A percentile compares a stretch with the other conserved stretches of the same genome.
Evolutionary conservation across 2,329 filamentous ascomycete genomes (phyloP).

Genomic region (Dactylella cylindrospora): DNA sequence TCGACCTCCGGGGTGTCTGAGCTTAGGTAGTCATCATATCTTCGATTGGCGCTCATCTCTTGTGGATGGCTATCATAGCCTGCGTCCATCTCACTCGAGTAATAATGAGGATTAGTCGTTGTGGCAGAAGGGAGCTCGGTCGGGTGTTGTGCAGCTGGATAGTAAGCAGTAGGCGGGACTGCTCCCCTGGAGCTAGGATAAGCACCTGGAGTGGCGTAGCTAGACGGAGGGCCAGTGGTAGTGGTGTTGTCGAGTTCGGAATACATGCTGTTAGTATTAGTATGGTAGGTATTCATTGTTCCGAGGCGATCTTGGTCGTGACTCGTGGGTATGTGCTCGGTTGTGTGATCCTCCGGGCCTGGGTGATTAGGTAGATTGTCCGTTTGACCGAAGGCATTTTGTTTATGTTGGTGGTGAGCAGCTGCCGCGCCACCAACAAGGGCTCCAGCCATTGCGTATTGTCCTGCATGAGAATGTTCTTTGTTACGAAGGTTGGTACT

Average conservation of each 20-base stretch:
- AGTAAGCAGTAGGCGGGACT: constrained; percentile 25
- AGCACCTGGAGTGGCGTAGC: constrained; percentile 9
- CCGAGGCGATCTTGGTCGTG: constrained; percentile 26
- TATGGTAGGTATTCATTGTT: constrained; percentile 38
- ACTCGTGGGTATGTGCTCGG: constrained; percentile 16
- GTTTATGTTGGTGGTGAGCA: constrained; percentile 36
- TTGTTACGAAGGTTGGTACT: constrained; percentile 14
- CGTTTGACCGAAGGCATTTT: neutral
- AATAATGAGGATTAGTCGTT: constrained; percentile 16
- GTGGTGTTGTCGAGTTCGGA: constrained; percentile 33
- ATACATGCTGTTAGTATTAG: constrained; percentile 31
- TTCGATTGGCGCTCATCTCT: constrained; percentile 5
- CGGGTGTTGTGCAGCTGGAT: constrained; percentile 13
- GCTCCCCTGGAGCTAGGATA: constrained; percentile 18
- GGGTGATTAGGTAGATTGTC: constrained; percentile 30
- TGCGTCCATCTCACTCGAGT: constrained; percentile 31
- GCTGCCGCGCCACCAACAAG: constrained; percentile 27
- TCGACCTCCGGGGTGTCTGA: constrained; percentile 13
- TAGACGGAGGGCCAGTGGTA: constrained; percentile 4
- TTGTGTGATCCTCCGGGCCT: constrained; percentile 24
- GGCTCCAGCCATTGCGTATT: constrained; percentile 38
- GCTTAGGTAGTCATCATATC: constrained; percentile 7
- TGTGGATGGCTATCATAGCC: constrained; percentile 15
- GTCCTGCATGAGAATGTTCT: constrained; percentile 28
- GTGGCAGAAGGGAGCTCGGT: constrained; percentile 12